Conservation (phyloP, 345 rosid genomes). For the Salix suchowensis region DNA sequence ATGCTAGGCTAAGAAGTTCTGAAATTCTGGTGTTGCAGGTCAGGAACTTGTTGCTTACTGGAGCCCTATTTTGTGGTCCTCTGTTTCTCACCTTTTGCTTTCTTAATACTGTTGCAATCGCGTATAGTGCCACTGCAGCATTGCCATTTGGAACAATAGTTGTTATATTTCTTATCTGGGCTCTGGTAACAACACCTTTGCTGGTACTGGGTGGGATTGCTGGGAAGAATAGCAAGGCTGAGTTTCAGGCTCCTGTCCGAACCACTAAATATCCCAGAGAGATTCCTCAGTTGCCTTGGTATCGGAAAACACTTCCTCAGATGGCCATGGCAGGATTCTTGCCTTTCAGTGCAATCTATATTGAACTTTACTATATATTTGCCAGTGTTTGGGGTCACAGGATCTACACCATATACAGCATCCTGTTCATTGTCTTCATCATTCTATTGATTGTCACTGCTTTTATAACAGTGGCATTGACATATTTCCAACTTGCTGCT, state of each 20-base stretch:
- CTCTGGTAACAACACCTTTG: constrained; percentile 72
- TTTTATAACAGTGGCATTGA: constrained; percentile 33
- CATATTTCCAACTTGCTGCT: constrained; percentile 36
- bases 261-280: constrained; percentile 85
- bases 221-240: constrained; percentile 83
- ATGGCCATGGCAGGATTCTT: constrained; percentile 87
- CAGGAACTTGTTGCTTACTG: constrained; percentile 71
- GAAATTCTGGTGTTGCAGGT: constrained; percentile 42
- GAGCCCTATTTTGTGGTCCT: constrained; percentile 88
- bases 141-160: constrained; percentile 84
- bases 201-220: constrained; percentile 94
- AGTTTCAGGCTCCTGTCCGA: constrained; percentile 88
- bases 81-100: constrained; percentile 82
- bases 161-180: constrained; percentile 81
- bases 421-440: constrained; percentile 30
- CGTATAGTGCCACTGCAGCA: constrained; percentile 79
- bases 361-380: constrained; percentile 32
- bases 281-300: constrained; percentile 81
- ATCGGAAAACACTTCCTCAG: constrained; percentile 75
- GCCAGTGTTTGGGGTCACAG: constrained; percentile 37
- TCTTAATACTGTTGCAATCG: constrained; percentile 81
- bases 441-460: constrained; percentile 33
- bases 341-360: constrained; percentile 33
- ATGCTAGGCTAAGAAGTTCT: background rate
- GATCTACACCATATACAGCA: constrained; percentile 32